Evolutionary conservation across 257 asterid genomes (phyloP).

Genomic region (Solanum appendiculatum): DNA sequence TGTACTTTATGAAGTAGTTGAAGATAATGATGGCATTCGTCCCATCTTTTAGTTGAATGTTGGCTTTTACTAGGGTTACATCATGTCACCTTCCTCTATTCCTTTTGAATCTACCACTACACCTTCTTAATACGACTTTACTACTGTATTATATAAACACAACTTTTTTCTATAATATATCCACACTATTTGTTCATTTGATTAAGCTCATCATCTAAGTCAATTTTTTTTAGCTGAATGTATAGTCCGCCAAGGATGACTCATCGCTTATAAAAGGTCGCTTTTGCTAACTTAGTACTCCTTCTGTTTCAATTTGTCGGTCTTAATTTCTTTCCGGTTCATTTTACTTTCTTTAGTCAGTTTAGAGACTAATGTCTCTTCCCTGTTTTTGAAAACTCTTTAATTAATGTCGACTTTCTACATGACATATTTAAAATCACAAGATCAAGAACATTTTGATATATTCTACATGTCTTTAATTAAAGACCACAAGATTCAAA

Average conservation of each 20-base stretch:
- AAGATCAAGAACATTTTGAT: background rate
- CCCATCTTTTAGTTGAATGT: background rate
- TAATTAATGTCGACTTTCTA: background rate
- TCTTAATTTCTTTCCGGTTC: no score
- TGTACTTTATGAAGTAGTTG: background rate
- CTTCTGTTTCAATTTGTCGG: background rate
- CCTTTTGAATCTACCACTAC: background rate
- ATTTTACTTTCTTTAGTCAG: no score
- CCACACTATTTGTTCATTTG: background rate
- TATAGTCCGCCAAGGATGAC: background rate
- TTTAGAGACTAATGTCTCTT: no score
- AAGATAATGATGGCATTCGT: background rate
- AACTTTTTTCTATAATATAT: background rate
- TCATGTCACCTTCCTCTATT: background rate
- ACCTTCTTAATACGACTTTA: background rate
- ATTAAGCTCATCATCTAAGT: background rate
- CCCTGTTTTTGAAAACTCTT: no score
- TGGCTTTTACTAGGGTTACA: conserved; percentile 10
- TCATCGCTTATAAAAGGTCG: background rate
- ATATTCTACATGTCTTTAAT: background rate
- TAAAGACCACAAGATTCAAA: background rate
- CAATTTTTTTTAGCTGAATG: background rate
- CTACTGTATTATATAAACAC: background rate
- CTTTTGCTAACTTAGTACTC: background rate
- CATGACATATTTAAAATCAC: fast-evolving